phyloP scores from a whole-genome alignment of 2,329 filamentous ascomycete genomes.

The Botrytis deweyae region DNA sequence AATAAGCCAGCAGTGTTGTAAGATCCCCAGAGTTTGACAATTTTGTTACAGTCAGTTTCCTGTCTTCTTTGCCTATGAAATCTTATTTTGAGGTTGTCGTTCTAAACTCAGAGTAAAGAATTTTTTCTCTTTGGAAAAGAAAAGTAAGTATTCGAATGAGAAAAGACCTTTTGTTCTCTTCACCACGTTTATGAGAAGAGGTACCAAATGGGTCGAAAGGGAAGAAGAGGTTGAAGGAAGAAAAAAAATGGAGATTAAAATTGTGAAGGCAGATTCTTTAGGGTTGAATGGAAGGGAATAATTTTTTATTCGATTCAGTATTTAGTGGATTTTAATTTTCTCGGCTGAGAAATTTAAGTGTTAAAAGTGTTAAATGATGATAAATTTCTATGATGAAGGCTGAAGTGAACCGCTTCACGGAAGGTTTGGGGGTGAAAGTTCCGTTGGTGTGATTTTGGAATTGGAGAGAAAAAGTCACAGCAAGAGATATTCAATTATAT shows the following conservation, averaged over 20 bases:
- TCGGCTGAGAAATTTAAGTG: slow-evolving; percentile 16
- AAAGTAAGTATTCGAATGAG: not conserved
- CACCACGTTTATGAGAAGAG: not conserved
- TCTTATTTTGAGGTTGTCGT: not conserved
- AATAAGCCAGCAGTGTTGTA: slow-evolving; percentile 1
- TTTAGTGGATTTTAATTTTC: slow-evolving; percentile 22
- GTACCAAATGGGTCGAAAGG: not conserved
- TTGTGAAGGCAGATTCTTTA: slow-evolving; percentile 7
- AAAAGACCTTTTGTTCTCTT: not conserved
- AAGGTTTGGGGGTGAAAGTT: slow-evolving; percentile 1
- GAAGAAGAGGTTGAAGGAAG: slow-evolving; percentile 2
- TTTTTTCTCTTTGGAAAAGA: not conserved
- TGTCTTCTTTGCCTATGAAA: not conserved
- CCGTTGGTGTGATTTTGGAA: not conserved
- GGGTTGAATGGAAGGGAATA: slow-evolving; percentile 3
- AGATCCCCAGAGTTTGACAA: slow-evolving; percentile 8
- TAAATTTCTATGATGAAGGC: not conserved
- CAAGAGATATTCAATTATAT: not conserved
- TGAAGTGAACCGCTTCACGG: not conserved
- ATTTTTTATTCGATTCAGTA: slow-evolving; percentile 18
- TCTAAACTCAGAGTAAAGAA: not conserved
- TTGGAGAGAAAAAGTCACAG: not conserved
- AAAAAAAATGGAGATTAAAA: slow-evolving; percentile 1
- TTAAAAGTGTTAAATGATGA: not conserved
- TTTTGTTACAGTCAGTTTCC: not conserved